Evolutionary conservation across 148 eudicot genomes (phyloP), one percentile per base, ranked within the genome.

Genomic region (Mesembryanthemum crystallinum): DNA sequence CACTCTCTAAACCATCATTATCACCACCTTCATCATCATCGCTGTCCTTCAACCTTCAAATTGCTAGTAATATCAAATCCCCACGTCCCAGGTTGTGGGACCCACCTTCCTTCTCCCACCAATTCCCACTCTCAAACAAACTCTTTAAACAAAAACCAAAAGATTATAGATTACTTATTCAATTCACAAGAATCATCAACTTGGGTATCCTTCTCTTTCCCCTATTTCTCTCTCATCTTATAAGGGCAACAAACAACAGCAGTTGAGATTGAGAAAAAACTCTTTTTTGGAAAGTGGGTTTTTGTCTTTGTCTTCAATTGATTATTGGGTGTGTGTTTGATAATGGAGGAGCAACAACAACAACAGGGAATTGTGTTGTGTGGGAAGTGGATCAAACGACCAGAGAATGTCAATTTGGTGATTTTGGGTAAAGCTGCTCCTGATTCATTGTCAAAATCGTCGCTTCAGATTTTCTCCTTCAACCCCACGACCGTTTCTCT

Each of bases 331-430:
- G 14, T 45, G 7, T 45, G 0, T 45, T 17, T 54, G 23, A 54
- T 17, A 54, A 81, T 81, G 83, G 83, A 77, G 35, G 66, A 32
- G 37, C 74, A 80, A 73, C 77, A 79, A 13, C 74, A 80, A 73
- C 77, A 79, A 13, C 58, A 80, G 45, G 92, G 94, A 4, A 76
- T 43, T 30, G 93, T 88, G 75, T 85, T 78, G 51, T 92, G 94
- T 71, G 90, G 88, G 30, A 67, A 86, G 71, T 95, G 99, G 98
- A 91, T 95, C 82, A 84, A 88, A 64, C 88, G 99, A 72, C 93
- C 97, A 17, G 99, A 95, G 33, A 95, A 95, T 60, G 85, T 81
- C 54, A 92, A 88, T 76, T 78, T 95, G 23, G 93, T 83, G 14
- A 87, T 86, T 68, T 32, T 95, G 29, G 94, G 88, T 20, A 92